Conservation (phyloP, 1,139 yeast species). For the Geotrichum candidum region DNA sequence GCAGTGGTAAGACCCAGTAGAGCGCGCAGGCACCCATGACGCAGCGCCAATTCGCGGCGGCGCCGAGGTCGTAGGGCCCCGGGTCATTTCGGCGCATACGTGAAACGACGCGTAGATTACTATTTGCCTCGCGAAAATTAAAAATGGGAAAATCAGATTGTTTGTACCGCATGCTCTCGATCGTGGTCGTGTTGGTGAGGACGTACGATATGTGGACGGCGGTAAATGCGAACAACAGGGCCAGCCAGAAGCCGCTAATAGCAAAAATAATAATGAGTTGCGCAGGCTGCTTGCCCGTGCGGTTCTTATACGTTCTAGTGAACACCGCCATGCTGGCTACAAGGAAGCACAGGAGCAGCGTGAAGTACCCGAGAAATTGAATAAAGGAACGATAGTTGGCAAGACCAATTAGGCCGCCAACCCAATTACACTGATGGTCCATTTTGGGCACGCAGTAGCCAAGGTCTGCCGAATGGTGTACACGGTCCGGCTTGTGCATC, state of each 20-base stretch:
- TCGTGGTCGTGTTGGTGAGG: constrained; percentile 31
- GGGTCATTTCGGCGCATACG: constrained; percentile 13
- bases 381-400: constrained; percentile 68
- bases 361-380: constrained; percentile 57
- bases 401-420: constrained; percentile 77
- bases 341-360: constrained; percentile 40
- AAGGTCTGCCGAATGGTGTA: constrained; percentile 74
- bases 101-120: constrained; percentile 11
- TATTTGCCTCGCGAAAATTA: constrained; percentile 22
- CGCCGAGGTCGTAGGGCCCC: constrained; percentile 33
- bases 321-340: constrained; percentile 31
- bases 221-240: constrained; percentile 28
- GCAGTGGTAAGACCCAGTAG: constrained; percentile 37
- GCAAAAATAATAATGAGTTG: constrained; percentile 33
- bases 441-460: constrained; percentile 56
- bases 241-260: constrained; percentile 26
- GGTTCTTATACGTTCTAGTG: constrained; percentile 21
- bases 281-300: constrained; percentile 17
- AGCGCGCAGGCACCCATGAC: constrained; percentile 34
- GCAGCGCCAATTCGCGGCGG: constrained; percentile 29
- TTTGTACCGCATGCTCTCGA: constrained; percentile 32
- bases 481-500: constrained; percentile 80
- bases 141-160: constrained; percentile 28
- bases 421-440: constrained; percentile 93
- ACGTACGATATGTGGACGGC: constrained; percentile 31